phyloP scores from a whole-genome alignment of 108 stramenopile species.

The Discostella pseudostelligera region DNA sequence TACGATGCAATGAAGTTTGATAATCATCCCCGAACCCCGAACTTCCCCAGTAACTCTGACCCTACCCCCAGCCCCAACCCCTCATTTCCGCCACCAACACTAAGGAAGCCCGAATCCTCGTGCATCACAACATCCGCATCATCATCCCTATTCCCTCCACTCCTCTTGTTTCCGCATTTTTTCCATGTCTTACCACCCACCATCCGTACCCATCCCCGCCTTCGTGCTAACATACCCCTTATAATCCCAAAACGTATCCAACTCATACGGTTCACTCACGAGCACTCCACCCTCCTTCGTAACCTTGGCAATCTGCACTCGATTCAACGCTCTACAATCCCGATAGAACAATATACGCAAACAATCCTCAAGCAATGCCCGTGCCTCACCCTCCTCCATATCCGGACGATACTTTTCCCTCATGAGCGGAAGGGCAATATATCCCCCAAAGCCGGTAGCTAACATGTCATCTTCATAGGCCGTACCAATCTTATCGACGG shows the following conservation, averaged over 20 bases:
- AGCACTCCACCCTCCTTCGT: conserved; percentile 55
- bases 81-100: too few relatives aligned
- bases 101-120: too few relatives aligned
- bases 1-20: too few relatives aligned
- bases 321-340: conserved; percentile 90
- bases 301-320: conserved; percentile 97
- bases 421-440: conserved; percentile 94
- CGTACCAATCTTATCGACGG: conserved; percentile 96
- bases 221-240: conserved; percentile 65
- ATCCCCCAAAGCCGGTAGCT: conserved; percentile 96
- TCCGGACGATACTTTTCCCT: conserved; percentile 89
- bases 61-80: too few relatives aligned
- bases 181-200: conserved; percentile 61
- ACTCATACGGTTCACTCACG: conserved; percentile 87
- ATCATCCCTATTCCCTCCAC: too few relatives aligned
- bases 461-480: conserved; percentile 93
- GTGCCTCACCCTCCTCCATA: conserved; percentile 92
- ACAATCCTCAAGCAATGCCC: conserved; percentile 95
- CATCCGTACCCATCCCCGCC: conserved; percentile 75
- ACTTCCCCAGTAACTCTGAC: too few relatives aligned
- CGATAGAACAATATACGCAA: conserved; percentile 97
- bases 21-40: too few relatives aligned
- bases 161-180: neutral
- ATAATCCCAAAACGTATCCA: conserved; percentile 78
- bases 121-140: too few relatives aligned